These are phyloP conservation scores for Hypocreales sp. DNA, from an alignment of 2,329 filamentous ascomycete species.

Conservation along the genomic window DNA sequence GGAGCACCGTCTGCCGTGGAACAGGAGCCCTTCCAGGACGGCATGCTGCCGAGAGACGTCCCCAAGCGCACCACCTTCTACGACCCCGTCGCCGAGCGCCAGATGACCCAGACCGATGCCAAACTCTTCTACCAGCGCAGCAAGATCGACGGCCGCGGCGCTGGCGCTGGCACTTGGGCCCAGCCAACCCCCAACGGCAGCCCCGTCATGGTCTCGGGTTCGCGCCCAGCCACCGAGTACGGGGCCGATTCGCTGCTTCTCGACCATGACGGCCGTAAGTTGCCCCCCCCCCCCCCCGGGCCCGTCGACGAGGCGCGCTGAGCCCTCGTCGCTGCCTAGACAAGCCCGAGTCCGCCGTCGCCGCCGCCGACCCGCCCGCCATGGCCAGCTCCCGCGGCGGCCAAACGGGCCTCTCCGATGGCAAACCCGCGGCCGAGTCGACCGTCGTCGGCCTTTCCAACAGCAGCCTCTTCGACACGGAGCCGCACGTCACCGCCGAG, in stretches of 20 bases:
- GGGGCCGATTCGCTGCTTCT: conserved; percentile 19
- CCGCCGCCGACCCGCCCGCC: neutral
- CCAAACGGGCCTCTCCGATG: conserved; percentile 9
- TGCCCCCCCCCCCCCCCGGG: too few relatives aligned
- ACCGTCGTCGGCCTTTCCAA: conserved; percentile 42
- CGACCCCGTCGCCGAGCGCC: conserved; percentile 84
- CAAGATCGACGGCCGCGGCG: conserved; percentile 41
- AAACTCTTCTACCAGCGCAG: conserved; percentile 93
- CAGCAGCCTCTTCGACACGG: conserved; percentile 53
- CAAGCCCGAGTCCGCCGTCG: conserved; percentile 3
- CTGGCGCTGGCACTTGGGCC: conserved; percentile 18
- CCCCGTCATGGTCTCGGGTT: conserved; percentile 23
- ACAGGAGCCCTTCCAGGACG: conserved; percentile 26
- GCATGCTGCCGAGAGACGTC: conserved; percentile 45
- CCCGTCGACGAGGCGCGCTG: too few relatives aligned
- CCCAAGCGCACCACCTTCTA: conserved; percentile 72
- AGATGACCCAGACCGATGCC: conserved; percentile 85
- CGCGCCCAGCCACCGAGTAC: conserved; percentile 19
- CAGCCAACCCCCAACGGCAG: conserved; percentile 30
- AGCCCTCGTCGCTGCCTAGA: too few relatives aligned
- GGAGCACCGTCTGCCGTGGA: conserved; percentile 9
- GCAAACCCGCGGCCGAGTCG: conserved; percentile 22
- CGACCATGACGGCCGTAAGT: conserved; percentile 12
- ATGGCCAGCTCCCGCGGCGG: conserved; percentile 20
- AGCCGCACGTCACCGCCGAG: conserved; percentile 71